Evolutionary conservation across 345 rosid species (phyloP).

Genomic region (Boechera retrofracta): DNA sequence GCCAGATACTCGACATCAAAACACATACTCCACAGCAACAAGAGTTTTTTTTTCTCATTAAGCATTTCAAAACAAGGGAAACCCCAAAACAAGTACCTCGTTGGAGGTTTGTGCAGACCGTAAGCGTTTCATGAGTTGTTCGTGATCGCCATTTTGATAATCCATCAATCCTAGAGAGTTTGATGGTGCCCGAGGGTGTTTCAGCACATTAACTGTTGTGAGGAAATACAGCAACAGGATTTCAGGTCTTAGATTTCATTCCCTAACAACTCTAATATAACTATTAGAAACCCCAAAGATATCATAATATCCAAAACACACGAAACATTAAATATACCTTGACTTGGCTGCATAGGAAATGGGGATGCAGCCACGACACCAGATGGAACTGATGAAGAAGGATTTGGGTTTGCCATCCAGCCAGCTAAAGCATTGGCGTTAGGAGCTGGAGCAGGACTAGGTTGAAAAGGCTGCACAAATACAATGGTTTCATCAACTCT

Average conservation of each 20-base stretch:
- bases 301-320: neutral
- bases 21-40: constrained; percentile 15
- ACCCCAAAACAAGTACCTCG: constrained; percentile 34
- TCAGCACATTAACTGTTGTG: constrained; percentile 60
- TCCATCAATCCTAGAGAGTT: constrained; percentile 70
- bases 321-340: constrained; percentile 35
- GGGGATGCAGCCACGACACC: constrained; percentile 86
- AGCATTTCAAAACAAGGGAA: constrained; percentile 19
- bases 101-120: constrained; percentile 76
- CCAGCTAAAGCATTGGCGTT: constrained; percentile 71
- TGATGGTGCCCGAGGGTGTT: constrained; percentile 78
- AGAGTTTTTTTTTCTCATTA: neutral
- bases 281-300: neutral
- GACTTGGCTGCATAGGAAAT: constrained; percentile 54
- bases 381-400: constrained; percentile 77
- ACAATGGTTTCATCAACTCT: constrained; percentile 33
- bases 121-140: constrained; percentile 80
- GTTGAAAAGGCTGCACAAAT: constrained; percentile 73
- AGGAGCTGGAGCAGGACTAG: constrained; percentile 65
- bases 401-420: constrained; percentile 84
- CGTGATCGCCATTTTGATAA: constrained; percentile 84
- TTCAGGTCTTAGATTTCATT: constrained; percentile 4
- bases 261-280: constrained; percentile 14
- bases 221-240: constrained; percentile 20
- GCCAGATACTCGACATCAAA: constrained; percentile 23